Evolutionary conservation across 2,329 filamentous ascomycete genomes (phyloP), one percentile per base, ranked within the genome.

Genomic region (Cadophora gregata): DNA sequence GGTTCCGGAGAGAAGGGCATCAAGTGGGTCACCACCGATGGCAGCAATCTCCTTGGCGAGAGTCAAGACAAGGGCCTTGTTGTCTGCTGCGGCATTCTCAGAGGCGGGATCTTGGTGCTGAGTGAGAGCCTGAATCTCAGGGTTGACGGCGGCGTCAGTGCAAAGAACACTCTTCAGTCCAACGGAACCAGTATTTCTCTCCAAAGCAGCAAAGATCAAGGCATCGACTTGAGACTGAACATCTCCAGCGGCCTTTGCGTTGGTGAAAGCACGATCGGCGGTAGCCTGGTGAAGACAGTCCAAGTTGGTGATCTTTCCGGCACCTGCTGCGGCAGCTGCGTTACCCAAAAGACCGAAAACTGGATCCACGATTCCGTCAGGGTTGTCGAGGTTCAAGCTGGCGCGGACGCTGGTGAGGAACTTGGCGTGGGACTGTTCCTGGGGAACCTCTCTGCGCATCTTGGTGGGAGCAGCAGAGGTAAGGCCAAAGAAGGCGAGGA

Each of bases 31-130:
- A 33, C 85, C 89, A 16, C 89, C 88, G 69, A 91, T 81, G 4
- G 81, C 79, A 24, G 83, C 82, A 61, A 91, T 85, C 78, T 90
- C 86, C 62, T 80, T 78, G 21, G 88, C 88, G 3, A 90, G 80
- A 53, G 82, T 83, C 7, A 89, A 80, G 56, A 86, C 83, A 70
- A 90, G 85, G 42, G 81, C 80, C 80, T 89, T 89, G 81, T 91
- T 91, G 58, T 81, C 79, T 1, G 76, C 83, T 16, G 83, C 82
- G 14, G 88, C 86, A 50, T 83, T 83, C 3, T 81, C 75, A 0
- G 86, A 86, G 24, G 88, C 89, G 31, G 89, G 87, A 75, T 91
- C 89, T 78, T 91, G 88, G 78, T 91, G 88, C 78, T 90, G 87
- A 63, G 81, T 79, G 67, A 91, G 76, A 51, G 86, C 86, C 31